Evolutionary conservation across 148 eudicot genomes (phyloP), one percentile per base, ranked within the genome.

Genomic region (Arbutus unedo): DNA sequence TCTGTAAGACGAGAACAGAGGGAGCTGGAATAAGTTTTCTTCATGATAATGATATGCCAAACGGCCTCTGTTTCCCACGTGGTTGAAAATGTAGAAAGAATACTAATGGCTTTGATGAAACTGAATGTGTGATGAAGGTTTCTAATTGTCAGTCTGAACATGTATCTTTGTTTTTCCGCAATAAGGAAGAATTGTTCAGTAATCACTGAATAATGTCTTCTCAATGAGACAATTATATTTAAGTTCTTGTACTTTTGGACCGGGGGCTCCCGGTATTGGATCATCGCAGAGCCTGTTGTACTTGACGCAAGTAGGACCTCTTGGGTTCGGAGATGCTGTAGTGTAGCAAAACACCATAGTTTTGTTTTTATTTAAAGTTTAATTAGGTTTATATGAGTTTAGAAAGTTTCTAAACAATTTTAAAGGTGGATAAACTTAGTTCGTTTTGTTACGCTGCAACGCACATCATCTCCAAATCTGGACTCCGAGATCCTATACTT

Each of bases 111-210:
- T 64, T 64, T 66, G 71, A 25, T 31, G 71, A 11, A 11, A 13
- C 44, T 3, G 44, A 4, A 11, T 25, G 18, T 11, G 25, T 66
- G 14, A 41, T 66, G 44, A 66, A 66, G 67, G 71, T 23, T 66
- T 66, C 71, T 11, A 25, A 25, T 25, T 10, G 43, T 66, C n/a
- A n/a, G n/a, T n/a, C 71, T 4, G 71, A 66, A 66, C 41, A 4
- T 23, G 41, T 9, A 64, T 64, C 41, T 23, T 25, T 25, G 43
- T 25, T 25, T 66, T 3, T 25, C 71, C 71, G 11, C 44, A 66
- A 66, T 66, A 66, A 25, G 43, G 71, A 66, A 66, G 67, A 25
- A 66, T 11, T 66, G 11, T 66, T 66, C 71, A 66, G 71, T 66
- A 13, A 25, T 66, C 71, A 11, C 71, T 66, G 71, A 66, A 31